These are phyloP conservation scores for Aquanectria penicillioides DNA, from an alignment of 2,329 filamentous ascomycete genomes.

Conservation along the genomic window DNA sequence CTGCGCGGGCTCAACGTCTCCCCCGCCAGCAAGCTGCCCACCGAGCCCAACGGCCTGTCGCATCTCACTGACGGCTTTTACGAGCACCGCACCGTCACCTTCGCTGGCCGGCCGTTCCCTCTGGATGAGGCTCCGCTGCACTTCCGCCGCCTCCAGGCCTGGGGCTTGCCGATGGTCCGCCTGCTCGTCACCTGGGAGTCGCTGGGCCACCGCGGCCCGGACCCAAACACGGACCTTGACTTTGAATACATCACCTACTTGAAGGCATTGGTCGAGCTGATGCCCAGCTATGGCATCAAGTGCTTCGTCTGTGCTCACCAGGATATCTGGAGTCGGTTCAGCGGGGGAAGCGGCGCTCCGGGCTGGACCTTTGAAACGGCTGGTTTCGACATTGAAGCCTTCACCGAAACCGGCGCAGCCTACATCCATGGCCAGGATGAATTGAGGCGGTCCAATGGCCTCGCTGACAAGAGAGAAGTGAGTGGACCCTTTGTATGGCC, in stretches of 20 bases:
- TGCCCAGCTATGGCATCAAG: constrained; percentile 50
- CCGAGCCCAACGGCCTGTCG: constrained; percentile 48
- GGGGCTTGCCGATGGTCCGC: constrained; percentile 52
- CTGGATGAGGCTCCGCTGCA: constrained; percentile 51
- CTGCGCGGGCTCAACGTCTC: constrained; percentile 55
- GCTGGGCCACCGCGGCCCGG: constrained; percentile 47
- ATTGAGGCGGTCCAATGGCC: constrained; percentile 35
- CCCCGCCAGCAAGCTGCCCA: constrained; percentile 53
- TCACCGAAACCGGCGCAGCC: constrained; percentile 46
- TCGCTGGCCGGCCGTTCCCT: constrained; percentile 51
- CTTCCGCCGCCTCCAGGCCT: constrained; percentile 49
- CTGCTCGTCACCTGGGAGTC: constrained; percentile 57
- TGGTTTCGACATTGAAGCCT: constrained; percentile 51
- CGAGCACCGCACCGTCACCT: constrained; percentile 51
- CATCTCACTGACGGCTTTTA: constrained; percentile 54
- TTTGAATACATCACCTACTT: constrained; percentile 52
- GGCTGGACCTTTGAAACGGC: constrained; percentile 54
- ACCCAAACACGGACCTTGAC: constrained; percentile 47
- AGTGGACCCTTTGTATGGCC: constrained; percentile 51
- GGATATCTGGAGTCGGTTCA: constrained; percentile 55
- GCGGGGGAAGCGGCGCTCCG: constrained; percentile 54
- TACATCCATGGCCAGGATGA: constrained; percentile 51
- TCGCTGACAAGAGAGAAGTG: constrained; percentile 44
- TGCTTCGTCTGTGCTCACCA: constrained; percentile 56
- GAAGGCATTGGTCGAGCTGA: constrained; percentile 48